Base-by-base conservation (phyloP, 805 yeast species). In the Ogataea corticis region DNA sequence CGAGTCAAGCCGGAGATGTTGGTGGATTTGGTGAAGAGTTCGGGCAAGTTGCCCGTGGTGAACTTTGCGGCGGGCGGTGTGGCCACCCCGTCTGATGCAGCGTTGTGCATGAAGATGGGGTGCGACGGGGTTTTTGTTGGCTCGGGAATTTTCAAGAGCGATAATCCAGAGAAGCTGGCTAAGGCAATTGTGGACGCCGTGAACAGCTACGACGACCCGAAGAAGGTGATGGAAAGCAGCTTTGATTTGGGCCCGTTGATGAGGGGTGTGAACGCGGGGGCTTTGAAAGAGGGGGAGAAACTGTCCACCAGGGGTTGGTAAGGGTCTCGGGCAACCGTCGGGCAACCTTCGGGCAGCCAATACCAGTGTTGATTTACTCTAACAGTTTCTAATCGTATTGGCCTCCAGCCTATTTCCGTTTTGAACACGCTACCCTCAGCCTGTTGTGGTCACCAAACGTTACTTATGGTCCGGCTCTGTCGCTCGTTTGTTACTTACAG, bases 31-130 rank as follows among this genome's bases (percentile, higher is more conserved):
- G 70, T 80, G 41, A 73, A 72, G 35, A 69, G 71, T 51, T 64
- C 68, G 9, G 87, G 87, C 27, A 79, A 80, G 57, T 73, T 86
- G 50, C 91, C 91, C 1, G 95, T 86, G 35, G 94, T 87, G 44
- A 86, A 85, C 69, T 86, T 86, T 61, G 92, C 94, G 33, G 94
- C 94, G 23, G 95, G 95, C 34, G 95, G 95, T 48, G 84, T 86
- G 41, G 94, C 95, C 9, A 84, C 95, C 11, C 95, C 95, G 28
- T 82, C 91, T 7, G 95, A 86, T 65, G 95, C 95, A 19, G 94
- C 94, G 16, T 68, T 87, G 52, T 80, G 87, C 65, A 86, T 87
- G 89, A 85, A 82, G 60, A 67, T 83, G 50, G 89, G 89, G n/a
- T 80, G 85, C 57, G 89, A 83, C 60, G 89, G 89, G 50, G 85